A percentile compares a stretch with the other conserved stretches of the same genome.
phyloP scores from a whole-genome alignment of 768 basidiomycete species.

The Flagelloscypha sp. region DNA sequence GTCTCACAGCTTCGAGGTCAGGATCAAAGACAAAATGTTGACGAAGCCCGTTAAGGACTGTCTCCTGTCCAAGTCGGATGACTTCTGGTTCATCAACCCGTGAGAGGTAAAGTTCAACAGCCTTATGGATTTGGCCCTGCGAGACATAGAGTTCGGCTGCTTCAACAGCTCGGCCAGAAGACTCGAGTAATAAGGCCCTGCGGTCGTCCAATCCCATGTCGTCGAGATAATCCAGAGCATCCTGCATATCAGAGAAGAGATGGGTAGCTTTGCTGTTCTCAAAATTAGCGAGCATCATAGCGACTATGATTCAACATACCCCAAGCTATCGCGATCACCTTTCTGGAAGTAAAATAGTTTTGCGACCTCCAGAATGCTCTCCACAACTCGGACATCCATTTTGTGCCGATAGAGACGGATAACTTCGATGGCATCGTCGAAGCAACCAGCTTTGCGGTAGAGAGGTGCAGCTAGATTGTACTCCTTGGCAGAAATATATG shows the following conservation, averaged over 20 bases:
- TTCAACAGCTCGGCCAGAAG: constrained; percentile 32
- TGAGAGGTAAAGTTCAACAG: constrained; percentile 36
- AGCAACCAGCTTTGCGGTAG: constrained; percentile 41
- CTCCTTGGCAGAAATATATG: constrained; percentile 32
- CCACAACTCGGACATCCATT: constrained; percentile 24
- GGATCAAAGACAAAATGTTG: constrained; percentile 32
- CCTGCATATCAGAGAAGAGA: constrained; percentile 44
- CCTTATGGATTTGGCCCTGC: constrained; percentile 39
- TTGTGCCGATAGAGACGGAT: constrained; percentile 24
- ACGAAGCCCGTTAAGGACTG: constrained; percentile 40
- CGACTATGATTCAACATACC: constrained; percentile 19
- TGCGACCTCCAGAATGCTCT: constrained; percentile 34
- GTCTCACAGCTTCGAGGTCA: constrained; percentile 4
- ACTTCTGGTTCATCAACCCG: constrained; percentile 22
- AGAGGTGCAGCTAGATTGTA: constrained; percentile 35
- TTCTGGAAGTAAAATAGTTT: constrained; percentile 37
- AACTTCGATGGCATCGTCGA: constrained; percentile 46
- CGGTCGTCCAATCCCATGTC: constrained; percentile 43
- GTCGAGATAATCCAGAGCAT: constrained; percentile 49
- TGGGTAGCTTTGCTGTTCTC: constrained; percentile 33
- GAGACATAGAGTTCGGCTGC: constrained; percentile 45
- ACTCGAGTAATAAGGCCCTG: constrained; percentile 35
- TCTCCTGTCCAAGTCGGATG: constrained; percentile 25
- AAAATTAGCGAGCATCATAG: constrained; percentile 4
- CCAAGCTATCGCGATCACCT: constrained; percentile 22